These are phyloP conservation scores for Aspergillus avenaceus DNA, from an alignment of 495 filamentous ascomycete genomes.

Conservation along the genomic window DNA sequence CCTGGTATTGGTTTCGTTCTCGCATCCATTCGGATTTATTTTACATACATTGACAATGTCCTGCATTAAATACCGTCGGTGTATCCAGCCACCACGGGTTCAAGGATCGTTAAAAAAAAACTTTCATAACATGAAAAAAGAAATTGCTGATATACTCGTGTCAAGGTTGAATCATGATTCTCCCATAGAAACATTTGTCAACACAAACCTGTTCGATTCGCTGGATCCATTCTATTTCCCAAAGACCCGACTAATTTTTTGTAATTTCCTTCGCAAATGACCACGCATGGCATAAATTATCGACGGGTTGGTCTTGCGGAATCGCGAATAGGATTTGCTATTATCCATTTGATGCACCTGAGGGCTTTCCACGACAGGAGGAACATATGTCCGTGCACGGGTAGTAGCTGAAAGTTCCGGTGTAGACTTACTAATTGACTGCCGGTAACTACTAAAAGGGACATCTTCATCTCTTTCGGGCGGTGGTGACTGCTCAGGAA, in stretches of 20 bases:
- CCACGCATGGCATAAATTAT: slow-evolving; percentile 5
- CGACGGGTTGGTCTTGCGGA: slow-evolving; percentile 3
- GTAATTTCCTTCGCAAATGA: slow-evolving; percentile 7
- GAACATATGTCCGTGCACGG: slow-evolving; percentile 1
- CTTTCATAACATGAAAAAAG: neutral
- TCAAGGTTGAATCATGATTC: neutral
- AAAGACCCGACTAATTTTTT: slow-evolving; percentile 4
- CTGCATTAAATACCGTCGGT: too few species aligned
- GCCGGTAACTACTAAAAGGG: neutral
- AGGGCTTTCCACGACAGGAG: neutral
- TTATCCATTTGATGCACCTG: neutral
- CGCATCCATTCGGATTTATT: too few species aligned
- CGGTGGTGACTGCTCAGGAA: neutral
- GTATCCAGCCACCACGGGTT: neutral
- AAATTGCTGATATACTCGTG: neutral
- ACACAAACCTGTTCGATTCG: neutral
- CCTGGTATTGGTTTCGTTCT: too few species aligned
- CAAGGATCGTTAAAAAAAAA: too few species aligned
- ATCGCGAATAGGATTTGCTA: neutral
- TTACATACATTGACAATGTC: too few species aligned
- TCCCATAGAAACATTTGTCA: neutral
- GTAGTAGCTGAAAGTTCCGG: neutral
- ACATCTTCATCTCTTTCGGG: neutral
- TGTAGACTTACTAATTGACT: neutral
- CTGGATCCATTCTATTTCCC: slow-evolving; percentile 6